Conservation (phyloP, 2,329 filamentous ascomycete genomes). For the Zopfia rhizophila region DNA sequence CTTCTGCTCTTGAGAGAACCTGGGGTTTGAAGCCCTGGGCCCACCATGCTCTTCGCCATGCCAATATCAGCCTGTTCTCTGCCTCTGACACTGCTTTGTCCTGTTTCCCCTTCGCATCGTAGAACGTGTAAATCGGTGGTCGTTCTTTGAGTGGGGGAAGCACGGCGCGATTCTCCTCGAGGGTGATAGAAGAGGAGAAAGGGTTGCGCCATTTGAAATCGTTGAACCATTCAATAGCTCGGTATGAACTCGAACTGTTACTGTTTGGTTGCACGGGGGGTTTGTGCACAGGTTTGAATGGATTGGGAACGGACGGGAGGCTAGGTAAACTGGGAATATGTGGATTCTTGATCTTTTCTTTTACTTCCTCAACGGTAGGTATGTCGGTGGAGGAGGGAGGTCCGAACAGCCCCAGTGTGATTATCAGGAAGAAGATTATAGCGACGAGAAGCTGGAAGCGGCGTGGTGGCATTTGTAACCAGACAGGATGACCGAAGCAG, state of each 20-base stretch:
- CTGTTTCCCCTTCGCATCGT: conserved; percentile 74
- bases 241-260: conserved; percentile 64
- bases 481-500: conserved; percentile 43
- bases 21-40: conserved; percentile 89
- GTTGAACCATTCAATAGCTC: conserved; percentile 84
- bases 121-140: conserved; percentile 88
- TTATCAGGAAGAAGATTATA: conserved; percentile 44
- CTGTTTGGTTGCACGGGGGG: conserved; percentile 80
- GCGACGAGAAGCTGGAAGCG: conserved; percentile 58
- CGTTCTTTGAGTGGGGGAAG: conserved; percentile 79
- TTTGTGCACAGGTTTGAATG: conserved; percentile 76
- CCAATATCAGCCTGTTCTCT: conserved; percentile 81
- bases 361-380: conserved; percentile 47
- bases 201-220: conserved; percentile 92
- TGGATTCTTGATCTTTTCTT: conserved; percentile 53
- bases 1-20: conserved; percentile 81
- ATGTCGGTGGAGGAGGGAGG: conserved; percentile 47
- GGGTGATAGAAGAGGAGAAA: conserved; percentile 81
- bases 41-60: conserved; percentile 96
- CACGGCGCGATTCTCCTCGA: conserved; percentile 85
- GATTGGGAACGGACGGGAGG: conserved; percentile 60
- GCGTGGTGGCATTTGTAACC: conserved; percentile 54
- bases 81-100: conserved; percentile 73
- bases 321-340: conserved; percentile 46
- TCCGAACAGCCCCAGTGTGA: conserved; percentile 51